Conservation (phyloP, 169 alveolate species). For the Plasmodium sp. region DNA sequence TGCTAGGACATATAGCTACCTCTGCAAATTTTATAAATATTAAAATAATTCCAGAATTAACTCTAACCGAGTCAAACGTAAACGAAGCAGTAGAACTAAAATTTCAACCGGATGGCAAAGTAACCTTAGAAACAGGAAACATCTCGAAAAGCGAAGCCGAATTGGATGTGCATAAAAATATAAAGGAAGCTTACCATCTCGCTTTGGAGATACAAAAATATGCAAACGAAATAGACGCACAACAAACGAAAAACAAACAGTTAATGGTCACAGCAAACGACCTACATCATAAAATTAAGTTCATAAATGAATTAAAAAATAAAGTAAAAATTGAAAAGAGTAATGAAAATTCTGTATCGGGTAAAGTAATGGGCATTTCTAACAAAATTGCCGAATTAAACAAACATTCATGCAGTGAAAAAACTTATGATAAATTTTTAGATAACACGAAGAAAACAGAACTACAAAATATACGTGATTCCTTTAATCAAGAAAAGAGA, state of each 20-base stretch:
- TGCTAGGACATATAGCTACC: background rate
- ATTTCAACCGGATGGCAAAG: background rate
- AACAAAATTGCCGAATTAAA: background rate
- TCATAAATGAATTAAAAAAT: constrained; percentile 5
- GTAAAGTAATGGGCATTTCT: background rate
- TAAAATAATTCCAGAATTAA: background rate
- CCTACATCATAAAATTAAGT: background rate
- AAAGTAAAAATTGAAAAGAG: background rate
- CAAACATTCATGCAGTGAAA: background rate
- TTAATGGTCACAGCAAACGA: background rate
- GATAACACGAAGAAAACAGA: background rate
- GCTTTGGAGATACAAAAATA: background rate
- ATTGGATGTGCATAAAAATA: background rate
- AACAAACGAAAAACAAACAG: background rate
- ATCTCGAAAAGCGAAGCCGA: background rate
- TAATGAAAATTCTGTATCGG: background rate
- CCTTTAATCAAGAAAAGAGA: background rate
- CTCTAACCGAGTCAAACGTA: background rate
- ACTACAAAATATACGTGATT: background rate
- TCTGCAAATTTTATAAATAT: background rate
- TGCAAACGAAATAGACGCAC: background rate
- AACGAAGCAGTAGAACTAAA: background rate
- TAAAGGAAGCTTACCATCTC: background rate
- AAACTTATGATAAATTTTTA: constrained; percentile 1
- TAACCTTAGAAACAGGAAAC: background rate